Evolutionary conservation across 2,329 filamentous ascomycete genomes (phyloP).

Genomic region (Xylaria sp.): DNA sequence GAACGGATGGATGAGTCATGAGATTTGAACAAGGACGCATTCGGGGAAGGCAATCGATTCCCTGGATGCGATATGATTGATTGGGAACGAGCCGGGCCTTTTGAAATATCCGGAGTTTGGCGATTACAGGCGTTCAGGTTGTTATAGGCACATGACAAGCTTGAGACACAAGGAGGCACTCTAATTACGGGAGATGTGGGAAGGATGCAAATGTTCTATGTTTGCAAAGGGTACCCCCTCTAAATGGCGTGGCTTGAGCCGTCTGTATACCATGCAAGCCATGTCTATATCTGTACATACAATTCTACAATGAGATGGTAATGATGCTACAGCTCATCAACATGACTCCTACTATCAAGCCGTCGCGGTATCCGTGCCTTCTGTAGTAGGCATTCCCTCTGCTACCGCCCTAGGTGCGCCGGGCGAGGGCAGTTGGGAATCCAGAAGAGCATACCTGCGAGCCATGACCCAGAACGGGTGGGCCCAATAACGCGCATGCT

Average conservation of each 20-base stretch:
- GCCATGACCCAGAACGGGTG: slow-evolving; percentile 45
- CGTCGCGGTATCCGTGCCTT: background rate
- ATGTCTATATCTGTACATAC: slow-evolving; percentile 24
- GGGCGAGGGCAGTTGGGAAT: slow-evolving; percentile 2
- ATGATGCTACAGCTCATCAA: background rate
- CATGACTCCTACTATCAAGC: background rate
- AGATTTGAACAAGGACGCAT: slow-evolving; percentile 15
- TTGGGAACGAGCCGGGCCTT: background rate
- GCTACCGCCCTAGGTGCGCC: background rate
- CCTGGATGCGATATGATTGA: slow-evolving; percentile 17
- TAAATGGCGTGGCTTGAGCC: slow-evolving; percentile 1
- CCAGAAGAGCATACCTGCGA: slow-evolving; percentile 45
- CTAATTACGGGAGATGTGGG: background rate
- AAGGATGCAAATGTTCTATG: slow-evolving; percentile 8
- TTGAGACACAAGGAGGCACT: background rate
- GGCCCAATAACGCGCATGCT: slow-evolving; percentile 38
- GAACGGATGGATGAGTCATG: slow-evolving; percentile 46
- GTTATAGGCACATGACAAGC: background rate
- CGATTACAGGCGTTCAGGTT: slow-evolving; percentile 21
- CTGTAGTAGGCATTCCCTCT: background rate
- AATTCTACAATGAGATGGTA: slow-evolving; percentile 27
- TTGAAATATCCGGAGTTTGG: slow-evolving; percentile 18
- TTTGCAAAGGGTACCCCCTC: slow-evolving; percentile 2
- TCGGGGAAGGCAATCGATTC: background rate
- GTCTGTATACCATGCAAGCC: background rate